Evolutionary conservation across 345 rosid species (phyloP).

Genomic region (Citrus inodora): DNA sequence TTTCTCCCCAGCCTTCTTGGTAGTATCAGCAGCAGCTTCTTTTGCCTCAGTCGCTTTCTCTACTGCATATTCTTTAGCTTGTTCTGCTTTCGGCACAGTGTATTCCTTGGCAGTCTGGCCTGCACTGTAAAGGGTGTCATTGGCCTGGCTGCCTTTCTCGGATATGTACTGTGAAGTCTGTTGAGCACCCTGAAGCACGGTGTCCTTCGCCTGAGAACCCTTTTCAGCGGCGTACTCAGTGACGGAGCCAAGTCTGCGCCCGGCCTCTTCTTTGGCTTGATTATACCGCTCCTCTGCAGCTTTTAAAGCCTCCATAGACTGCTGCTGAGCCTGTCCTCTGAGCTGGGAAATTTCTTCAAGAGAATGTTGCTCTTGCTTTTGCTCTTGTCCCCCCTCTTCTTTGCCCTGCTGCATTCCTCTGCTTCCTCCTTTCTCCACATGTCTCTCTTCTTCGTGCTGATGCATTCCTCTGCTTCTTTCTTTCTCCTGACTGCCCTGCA

Average conservation of each 20-base stretch:
- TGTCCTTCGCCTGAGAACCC: constrained; percentile 31
- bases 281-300: constrained; percentile 54
- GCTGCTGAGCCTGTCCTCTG: constrained; percentile 55
- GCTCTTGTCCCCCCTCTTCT: constrained; percentile 9
- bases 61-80: constrained; percentile 31
- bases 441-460: background rate
- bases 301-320: constrained; percentile 36
- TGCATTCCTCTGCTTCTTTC: background rate
- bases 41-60: constrained; percentile 30
- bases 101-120: constrained; percentile 21
- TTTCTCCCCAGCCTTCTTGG: constrained; percentile 23
- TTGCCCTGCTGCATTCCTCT: constrained; percentile 1
- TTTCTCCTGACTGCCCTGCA: background rate
- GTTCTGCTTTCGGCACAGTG: constrained; percentile 17
- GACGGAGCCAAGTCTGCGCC: constrained; percentile 9
- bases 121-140: constrained; percentile 24
- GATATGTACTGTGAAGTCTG: constrained; percentile 17
- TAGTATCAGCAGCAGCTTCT: constrained; percentile 19
- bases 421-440: background rate
- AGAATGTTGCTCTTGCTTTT: constrained; percentile 25
- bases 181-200: constrained; percentile 29
- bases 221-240: constrained; percentile 20
- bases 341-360: constrained; percentile 43
- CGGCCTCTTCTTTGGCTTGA: constrained; percentile 35
- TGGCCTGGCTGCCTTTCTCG: constrained; percentile 47